phyloP scores from a whole-genome alignment of 805 yeast genomes.

The Starmerella sirachaensis region DNA sequence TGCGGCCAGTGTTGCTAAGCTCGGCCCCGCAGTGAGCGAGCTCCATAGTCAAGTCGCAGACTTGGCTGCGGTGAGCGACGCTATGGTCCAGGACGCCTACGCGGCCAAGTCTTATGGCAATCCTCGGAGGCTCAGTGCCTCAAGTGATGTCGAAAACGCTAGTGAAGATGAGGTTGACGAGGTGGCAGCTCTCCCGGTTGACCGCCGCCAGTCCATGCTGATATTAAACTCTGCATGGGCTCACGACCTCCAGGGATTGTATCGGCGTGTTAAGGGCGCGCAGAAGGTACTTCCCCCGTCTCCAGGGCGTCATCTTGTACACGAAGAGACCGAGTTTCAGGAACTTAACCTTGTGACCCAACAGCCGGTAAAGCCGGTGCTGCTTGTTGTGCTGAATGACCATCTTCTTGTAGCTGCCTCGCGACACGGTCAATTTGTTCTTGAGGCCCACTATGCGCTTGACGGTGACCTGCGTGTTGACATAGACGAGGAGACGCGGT shows the following conservation, averaged over 20 bases:
- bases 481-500: conserved; percentile 22
- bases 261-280: conserved; percentile 83
- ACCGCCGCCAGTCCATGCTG: conserved; percentile 57
- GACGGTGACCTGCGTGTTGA: conserved; percentile 37
- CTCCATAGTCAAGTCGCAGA: conserved; percentile 51
- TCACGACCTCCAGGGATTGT: conserved; percentile 52
- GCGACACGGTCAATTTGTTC: conserved; percentile 42
- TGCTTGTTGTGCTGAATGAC: conserved; percentile 67
- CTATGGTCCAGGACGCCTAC: conserved; percentile 52
- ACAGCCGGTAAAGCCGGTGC: conserved; percentile 66
- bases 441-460: conserved; percentile 70
- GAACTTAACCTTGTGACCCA: conserved; percentile 77
- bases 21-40: conserved; percentile 51
- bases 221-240: conserved; percentile 77
- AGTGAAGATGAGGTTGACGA: conserved; percentile 5
- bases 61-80: conserved; percentile 45
- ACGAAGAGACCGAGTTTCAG: conserved; percentile 74
- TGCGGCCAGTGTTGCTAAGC: conserved; percentile 43
- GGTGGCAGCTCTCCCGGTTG: conserved; percentile 16
- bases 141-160: conserved; percentile 3
- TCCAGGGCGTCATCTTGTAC: conserved; percentile 69
- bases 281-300: conserved; percentile 61
- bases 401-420: conserved; percentile 60
- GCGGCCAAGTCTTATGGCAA: conserved; percentile 15
- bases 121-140: conserved; percentile 4